Percentiles rank a stretch among this genome's conserved stretches.
phyloP scores from a whole-genome alignment of 2,329 filamentous ascomycete species.

The Trichoderma sp. region DNA sequence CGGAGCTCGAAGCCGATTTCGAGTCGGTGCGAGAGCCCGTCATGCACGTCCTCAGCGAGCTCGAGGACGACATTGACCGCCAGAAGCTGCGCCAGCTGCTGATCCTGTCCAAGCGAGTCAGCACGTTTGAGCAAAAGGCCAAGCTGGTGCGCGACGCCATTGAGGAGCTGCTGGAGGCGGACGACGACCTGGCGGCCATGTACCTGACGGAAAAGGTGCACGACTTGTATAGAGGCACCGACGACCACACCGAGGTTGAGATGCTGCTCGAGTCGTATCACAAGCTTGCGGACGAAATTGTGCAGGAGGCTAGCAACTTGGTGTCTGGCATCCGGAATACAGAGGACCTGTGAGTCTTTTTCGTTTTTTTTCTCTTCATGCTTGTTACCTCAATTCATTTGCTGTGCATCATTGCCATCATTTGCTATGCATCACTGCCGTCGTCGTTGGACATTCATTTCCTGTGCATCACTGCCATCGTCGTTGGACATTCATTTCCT shows the following conservation, averaged over 20 bases:
- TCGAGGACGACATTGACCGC: constrained; percentile 95
- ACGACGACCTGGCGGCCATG: constrained; percentile 93
- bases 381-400: not conserved
- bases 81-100: constrained; percentile 89
- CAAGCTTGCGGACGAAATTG: constrained; percentile 96
- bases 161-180: constrained; percentile 90
- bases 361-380: not conserved
- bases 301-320: constrained; percentile 88
- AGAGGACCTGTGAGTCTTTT: constrained; percentile 78
- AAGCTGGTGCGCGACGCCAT: constrained; percentile 91
- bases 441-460: too few species aligned
- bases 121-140: constrained; percentile 96
- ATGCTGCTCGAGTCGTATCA: constrained; percentile 97
- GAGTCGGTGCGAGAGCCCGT: constrained; percentile 91
- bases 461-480: too few species aligned
- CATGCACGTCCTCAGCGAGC: constrained; percentile 78
- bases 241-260: constrained; percentile 95
- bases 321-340: constrained; percentile 96
- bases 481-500: too few species aligned
- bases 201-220: constrained; percentile 86
- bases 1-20: constrained; percentile 89
- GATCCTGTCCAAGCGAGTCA: constrained; percentile 91
- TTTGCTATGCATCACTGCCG: too few species aligned
- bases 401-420: too few species aligned
- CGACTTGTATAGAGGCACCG: constrained; percentile 67